phyloP scores from a whole-genome alignment of 441 rosid genomes.

The Eutrema salsugineum region DNA sequence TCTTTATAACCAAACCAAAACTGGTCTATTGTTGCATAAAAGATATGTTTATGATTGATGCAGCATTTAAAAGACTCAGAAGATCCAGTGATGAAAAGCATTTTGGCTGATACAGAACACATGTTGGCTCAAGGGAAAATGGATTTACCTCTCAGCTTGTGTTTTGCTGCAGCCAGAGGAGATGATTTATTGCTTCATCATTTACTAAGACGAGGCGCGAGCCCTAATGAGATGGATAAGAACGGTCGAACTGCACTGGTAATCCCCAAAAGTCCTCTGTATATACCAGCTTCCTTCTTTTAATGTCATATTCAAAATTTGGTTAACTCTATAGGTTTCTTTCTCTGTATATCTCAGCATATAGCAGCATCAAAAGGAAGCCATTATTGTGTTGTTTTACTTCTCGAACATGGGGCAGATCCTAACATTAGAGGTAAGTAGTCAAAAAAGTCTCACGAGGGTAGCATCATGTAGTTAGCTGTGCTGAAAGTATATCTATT shows the following conservation, averaged over 20 bases:
- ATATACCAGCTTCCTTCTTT: not conserved
- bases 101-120: constrained; percentile 62
- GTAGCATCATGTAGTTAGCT: not conserved
- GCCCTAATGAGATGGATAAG: constrained; percentile 69
- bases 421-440: constrained; percentile 65
- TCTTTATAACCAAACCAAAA: not conserved
- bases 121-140: constrained; percentile 72
- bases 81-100: constrained; percentile 54
- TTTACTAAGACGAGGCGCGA: constrained; percentile 65
- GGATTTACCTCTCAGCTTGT: constrained; percentile 75
- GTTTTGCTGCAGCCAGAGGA: constrained; percentile 76
- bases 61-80: constrained; percentile 68
- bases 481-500: not conserved
- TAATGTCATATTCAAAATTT: not conserved
- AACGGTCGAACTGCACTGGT: constrained; percentile 72
- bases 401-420: constrained; percentile 72
- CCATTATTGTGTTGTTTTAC: constrained; percentile 59
- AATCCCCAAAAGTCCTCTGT: not conserved
- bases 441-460: not conserved
- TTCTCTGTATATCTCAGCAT: constrained; percentile 46
- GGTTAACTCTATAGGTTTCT: constrained; percentile 1
- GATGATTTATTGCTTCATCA: constrained; percentile 75
- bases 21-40: not conserved
- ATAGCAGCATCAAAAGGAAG: constrained; percentile 76
- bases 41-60: constrained; percentile 15